Conservation (phyloP, 805 yeast species). For the Metschnikowia picachoensis region DNA sequence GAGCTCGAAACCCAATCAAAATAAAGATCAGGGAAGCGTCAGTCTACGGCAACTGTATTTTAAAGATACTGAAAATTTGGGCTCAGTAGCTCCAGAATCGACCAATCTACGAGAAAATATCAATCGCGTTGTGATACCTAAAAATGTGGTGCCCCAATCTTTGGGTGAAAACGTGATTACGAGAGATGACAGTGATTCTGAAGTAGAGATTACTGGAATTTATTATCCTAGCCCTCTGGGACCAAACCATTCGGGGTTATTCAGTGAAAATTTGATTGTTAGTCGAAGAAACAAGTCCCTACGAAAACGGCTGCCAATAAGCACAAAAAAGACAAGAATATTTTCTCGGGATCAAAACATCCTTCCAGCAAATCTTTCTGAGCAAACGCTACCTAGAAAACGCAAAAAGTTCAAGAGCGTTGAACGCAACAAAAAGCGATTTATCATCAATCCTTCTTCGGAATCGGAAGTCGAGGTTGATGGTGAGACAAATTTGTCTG, state of each 20-base stretch:
- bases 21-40: no score
- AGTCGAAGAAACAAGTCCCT: neutral
- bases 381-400: neutral
- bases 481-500: neutral
- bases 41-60: no score
- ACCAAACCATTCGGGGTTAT: no score
- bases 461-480: constrained; percentile 12
- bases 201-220: neutral
- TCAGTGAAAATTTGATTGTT: neutral
- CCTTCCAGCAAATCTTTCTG: neutral
- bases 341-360: neutral
- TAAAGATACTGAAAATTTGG: no score
- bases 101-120: no score
- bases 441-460: constrained; percentile 19
- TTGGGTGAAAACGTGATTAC: no score
- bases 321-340: neutral
- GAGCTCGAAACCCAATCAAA: neutral
- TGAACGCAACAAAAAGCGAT: constrained; percentile 6
- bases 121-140: no score
- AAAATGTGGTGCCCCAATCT: no score
- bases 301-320: neutral
- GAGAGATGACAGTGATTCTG: neutral
- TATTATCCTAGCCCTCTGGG: neutral
- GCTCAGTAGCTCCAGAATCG: no score
- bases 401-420: constrained; percentile 4